A percentile compares a stretch with the other conserved stretches of the same genome.
Evolutionary conservation across 108 stramenopile genomes (phyloP).

Genomic region (Fragilaria crotonensis): DNA sequence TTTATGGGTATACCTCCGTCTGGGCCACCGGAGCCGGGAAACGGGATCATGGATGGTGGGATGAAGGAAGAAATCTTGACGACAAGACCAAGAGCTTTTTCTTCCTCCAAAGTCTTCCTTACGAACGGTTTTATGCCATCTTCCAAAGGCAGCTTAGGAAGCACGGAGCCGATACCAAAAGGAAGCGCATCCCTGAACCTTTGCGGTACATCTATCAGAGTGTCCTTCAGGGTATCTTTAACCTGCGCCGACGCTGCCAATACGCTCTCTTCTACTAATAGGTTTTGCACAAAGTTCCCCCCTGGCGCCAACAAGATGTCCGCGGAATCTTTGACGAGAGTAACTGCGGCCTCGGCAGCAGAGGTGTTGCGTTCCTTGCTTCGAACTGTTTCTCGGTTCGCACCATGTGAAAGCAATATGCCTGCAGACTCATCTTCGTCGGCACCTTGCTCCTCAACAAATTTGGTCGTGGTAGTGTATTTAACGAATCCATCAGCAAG

Average conservation of each 20-base stretch:
- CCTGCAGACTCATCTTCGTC: background rate
- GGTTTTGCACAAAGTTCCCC: slow-evolving; percentile 25
- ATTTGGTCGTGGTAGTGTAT: slow-evolving; percentile 36
- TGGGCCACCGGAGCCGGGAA: no score
- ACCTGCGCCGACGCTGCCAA: slow-evolving; percentile 20
- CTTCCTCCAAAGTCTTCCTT: slow-evolving; percentile 17
- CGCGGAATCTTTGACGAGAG: slow-evolving; percentile 23
- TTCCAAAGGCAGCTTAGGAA: slow-evolving; percentile 17
- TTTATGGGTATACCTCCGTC: background rate
- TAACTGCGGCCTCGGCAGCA: slow-evolving; percentile 19
- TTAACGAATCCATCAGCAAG: slow-evolving; percentile 47
- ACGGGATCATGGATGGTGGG: background rate
- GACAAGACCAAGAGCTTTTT: slow-evolving; percentile 18
- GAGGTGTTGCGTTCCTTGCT: background rate
- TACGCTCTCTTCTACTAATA: slow-evolving; percentile 24
- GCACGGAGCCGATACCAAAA: slow-evolving; percentile 15
- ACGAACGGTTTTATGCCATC: slow-evolving; percentile 17
- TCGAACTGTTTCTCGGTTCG: background rate
- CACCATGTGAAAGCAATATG: no score
- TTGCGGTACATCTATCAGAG: slow-evolving; percentile 15
- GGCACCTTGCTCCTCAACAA: slow-evolving; percentile 1
- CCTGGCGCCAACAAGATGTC: slow-evolving; percentile 24
- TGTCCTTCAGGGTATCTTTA: slow-evolving; percentile 18
- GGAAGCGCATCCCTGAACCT: slow-evolving; percentile 18
- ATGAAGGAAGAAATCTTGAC: slow-evolving; percentile 10